Percentiles rank a stretch among this genome's conserved stretches.
These are phyloP conservation scores for Ananas comosus DNA, from an alignment of 176 grass and related monocot genomes.

Conservation along the genomic window DNA sequence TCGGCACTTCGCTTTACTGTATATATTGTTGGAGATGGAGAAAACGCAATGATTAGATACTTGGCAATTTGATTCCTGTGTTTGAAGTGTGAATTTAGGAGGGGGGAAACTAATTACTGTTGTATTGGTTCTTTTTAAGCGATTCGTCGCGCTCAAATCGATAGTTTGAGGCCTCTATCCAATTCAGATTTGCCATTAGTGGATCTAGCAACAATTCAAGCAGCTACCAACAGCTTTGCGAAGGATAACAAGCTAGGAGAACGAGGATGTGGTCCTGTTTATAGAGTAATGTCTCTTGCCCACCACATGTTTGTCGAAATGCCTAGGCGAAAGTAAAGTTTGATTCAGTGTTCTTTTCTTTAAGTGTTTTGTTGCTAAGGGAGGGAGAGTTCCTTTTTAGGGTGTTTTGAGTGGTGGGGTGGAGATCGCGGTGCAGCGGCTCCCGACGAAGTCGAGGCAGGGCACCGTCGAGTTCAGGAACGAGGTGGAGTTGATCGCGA, in stretches of 20 bases:
- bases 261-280: constrained; percentile 79
- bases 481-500: constrained; percentile 86
- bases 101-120: neutral
- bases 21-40: constrained; percentile 97
- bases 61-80: neutral
- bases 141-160: constrained; percentile 55
- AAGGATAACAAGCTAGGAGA: constrained; percentile 90
- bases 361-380: neutral
- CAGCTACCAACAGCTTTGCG: constrained; percentile 67
- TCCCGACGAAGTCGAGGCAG: constrained; percentile 62
- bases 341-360: neutral
- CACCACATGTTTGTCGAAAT: neutral
- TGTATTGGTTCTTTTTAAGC: constrained; percentile 33
- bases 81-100: neutral
- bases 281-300: constrained; percentile 34
- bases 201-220: constrained; percentile 55
- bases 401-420: constrained; percentile 46
- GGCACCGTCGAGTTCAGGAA: constrained; percentile 58
- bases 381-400: constrained; percentile 13
- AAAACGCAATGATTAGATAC: constrained; percentile 64
- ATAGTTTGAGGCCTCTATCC: constrained; percentile 48
- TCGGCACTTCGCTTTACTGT: constrained; percentile 55
- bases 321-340: neutral
- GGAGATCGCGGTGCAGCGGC: constrained; percentile 83
- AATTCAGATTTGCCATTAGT: constrained; percentile 69